A percentile compares a stretch with the other conserved stretches of the same genome.
Evolutionary conservation across 2,329 filamentous ascomycete species (phyloP).

Genomic region (Zymoseptoria pseudotritici): DNA sequence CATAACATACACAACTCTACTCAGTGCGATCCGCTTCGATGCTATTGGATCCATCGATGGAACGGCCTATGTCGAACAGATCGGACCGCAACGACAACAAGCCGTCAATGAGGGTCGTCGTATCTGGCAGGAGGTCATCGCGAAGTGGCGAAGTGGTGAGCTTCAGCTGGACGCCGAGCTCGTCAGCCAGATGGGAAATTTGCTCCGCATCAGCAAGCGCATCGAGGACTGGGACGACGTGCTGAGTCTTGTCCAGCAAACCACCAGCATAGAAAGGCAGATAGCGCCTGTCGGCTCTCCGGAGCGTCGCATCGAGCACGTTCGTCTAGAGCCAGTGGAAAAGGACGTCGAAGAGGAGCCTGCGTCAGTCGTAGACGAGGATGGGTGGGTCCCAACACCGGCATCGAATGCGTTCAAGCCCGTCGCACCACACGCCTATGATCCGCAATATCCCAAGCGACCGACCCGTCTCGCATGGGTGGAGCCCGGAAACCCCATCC

Average conservation of each 20-base stretch:
- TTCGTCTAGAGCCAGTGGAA: constrained; percentile 9
- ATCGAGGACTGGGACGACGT: constrained; percentile 62
- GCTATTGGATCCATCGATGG: constrained; percentile 16
- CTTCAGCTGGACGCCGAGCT: constrained; percentile 70
- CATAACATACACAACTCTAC: constrained; percentile 72
- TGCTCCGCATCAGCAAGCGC: constrained; percentile 59
- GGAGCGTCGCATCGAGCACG: constrained; percentile 22
- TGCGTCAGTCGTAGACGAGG: constrained; percentile 7
- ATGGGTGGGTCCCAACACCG: constrained; percentile 21
- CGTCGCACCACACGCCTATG: constrained; percentile 12
- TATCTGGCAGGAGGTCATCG: constrained; percentile 73
- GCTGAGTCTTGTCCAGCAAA: constrained; percentile 69
- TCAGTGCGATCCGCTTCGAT: constrained; percentile 62
- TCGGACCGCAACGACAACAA: constrained; percentile 27
- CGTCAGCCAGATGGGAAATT: constrained; percentile 70
- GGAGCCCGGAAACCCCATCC: constrained; percentile 45
- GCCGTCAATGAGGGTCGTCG: constrained; percentile 60
- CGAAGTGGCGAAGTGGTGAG: constrained; percentile 65
- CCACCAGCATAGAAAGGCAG: constrained; percentile 64
- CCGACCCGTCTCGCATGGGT: constrained; percentile 33
- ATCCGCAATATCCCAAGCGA: constrained; percentile 7
- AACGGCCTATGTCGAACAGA: constrained; percentile 14
- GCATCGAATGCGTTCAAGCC: constrained; percentile 25
- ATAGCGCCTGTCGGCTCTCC: constrained; percentile 31
- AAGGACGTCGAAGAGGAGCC: constrained; percentile 8